These are phyloP conservation scores for Trichophaea hybrida DNA, from an alignment of 2,329 filamentous ascomycete species.

Conservation along the genomic window DNA sequence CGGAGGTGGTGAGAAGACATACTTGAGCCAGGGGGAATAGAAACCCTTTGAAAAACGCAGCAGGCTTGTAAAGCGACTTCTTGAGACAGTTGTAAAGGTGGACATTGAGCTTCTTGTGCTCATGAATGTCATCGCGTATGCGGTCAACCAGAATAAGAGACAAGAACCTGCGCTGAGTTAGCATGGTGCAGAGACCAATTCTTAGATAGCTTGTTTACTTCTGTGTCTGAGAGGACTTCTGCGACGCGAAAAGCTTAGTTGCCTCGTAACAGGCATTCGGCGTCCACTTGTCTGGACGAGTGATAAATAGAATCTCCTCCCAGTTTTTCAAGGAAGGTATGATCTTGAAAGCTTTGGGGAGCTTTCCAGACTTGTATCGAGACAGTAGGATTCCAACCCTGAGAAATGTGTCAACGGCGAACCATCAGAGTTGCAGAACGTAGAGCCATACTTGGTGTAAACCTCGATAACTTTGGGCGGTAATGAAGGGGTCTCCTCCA, in stretches of 20 bases:
- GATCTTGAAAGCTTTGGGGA: slow-evolving; percentile 96
- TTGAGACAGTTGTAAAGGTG: slow-evolving; percentile 91
- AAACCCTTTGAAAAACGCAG: slow-evolving; percentile 92
- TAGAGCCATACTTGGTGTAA: slow-evolving; percentile 57
- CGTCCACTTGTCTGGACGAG: slow-evolving; percentile 64
- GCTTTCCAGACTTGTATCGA: slow-evolving; percentile 86
- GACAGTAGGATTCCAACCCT: slow-evolving; percentile 78
- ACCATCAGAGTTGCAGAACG: slow-evolving; percentile 1
- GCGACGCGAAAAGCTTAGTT: slow-evolving; percentile 81
- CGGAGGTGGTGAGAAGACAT: background rate
- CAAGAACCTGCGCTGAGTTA: slow-evolving; percentile 43
- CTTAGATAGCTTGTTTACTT: slow-evolving; percentile 8
- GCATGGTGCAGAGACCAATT: background rate
- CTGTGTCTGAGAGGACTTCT: slow-evolving; percentile 45
- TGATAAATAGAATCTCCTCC: slow-evolving; percentile 75
- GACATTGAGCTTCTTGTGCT: slow-evolving; percentile 88
- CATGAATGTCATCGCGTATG: slow-evolving; percentile 85
- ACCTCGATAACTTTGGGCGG: slow-evolving; percentile 88
- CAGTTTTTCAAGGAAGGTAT: slow-evolving; percentile 83
- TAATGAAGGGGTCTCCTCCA: slow-evolving; percentile 69
- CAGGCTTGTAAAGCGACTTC: slow-evolving; percentile 83
- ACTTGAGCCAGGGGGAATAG: slow-evolving; percentile 59
- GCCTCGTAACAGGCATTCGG: slow-evolving; percentile 75
- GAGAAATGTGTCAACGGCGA: background rate
- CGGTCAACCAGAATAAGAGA: slow-evolving; percentile 74